phyloP scores from a whole-genome alignment of 495 filamentous ascomycete genomes.

The Cercophora newfieldiana region DNA sequence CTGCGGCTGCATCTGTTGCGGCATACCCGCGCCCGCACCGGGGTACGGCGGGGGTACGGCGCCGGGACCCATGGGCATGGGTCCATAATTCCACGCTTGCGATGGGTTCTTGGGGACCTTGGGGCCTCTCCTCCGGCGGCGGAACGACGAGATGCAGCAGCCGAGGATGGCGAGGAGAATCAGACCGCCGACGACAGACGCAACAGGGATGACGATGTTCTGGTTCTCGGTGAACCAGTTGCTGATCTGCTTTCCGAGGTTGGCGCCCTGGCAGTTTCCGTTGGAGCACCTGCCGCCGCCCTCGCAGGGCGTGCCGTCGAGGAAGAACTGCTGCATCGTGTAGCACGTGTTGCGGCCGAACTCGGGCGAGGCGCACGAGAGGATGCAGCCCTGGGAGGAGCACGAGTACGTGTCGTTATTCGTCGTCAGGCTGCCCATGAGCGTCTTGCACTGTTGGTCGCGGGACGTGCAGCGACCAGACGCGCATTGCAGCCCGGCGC shows the following conservation, averaged over 20 bases:
- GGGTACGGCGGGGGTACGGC: conserved; percentile 5
- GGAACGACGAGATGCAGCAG: conserved; percentile 55
- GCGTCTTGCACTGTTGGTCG: conserved; percentile 81
- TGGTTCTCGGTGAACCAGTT: conserved; percentile 71
- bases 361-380: conserved; percentile 74
- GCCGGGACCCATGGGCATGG: conserved; percentile 17
- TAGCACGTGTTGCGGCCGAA: conserved; percentile 66
- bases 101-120: not conserved
- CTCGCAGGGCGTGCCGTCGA: conserved; percentile 87
- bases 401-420: conserved; percentile 84
- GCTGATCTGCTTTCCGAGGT: conserved; percentile 58
- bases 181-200: conserved; percentile 64
- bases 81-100: conserved; percentile 13
- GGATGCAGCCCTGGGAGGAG: conserved; percentile 65
- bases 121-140: conserved; percentile 35
- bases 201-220: conserved; percentile 74
- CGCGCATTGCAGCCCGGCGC: conserved; percentile 69
- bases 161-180: conserved; percentile 61
- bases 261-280: conserved; percentile 67
- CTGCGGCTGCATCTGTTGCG: not conserved
- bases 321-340: conserved; percentile 83
- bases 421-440: conserved; percentile 76
- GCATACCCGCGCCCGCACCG: conserved; percentile 3
- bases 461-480: conserved; percentile 95
- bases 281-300: conserved; percentile 78